Base-by-base conservation (phyloP, 768 basidiomycete genomes). In the Rhizopogon roseolus region DNA sequence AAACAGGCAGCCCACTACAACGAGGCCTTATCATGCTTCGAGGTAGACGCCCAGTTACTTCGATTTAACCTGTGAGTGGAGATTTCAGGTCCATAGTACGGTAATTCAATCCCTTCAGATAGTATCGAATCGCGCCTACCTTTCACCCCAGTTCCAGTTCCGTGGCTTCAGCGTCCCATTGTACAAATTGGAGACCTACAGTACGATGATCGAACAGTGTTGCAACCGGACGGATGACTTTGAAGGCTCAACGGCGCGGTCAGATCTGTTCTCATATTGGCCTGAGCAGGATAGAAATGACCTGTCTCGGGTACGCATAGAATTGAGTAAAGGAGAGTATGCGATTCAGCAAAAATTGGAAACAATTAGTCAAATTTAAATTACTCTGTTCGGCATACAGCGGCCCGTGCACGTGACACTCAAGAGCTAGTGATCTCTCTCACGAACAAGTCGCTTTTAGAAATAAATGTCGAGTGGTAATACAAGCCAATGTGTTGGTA, bases 131-230 rank as follows among this genome's bases (percentile, higher is more conserved):
- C 3, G 43, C 37, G 10, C 39, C 10, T 32, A 25, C 8, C 36
- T 37, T 22, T 22, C 22, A 22, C 22, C 6, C 17, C n/a, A 17
- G 6, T 25, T 3, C 25, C 56, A 87, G 86, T 85, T 84, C 1
- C 88, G 85, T 57, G 84, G 86, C 19, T 87, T 76, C 58, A 76
- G 77, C 0, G 77, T 86, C 25, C 86, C 87, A 2, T 76, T 76
- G 59, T 86, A 80, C 63, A 70, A 74, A 41, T 88, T 80, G 67
- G 66, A 78, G 39, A 69, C 72, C 4, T 80, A 85, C 52, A 81
- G 86, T 25, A 76, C 73, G 2, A 73, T 73, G 8, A 78, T 84
- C 14, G 70, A 78, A 40, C 71, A 77, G 28, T 79, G 66, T 65
- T 74, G 73, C 29, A 69, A 66, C 8, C 68, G 65, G 54, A 72